Percentiles rank a stretch among this genome's conserved stretches.
Evolutionary conservation across 2,329 filamentous ascomycete genomes (phyloP).

Genomic region (Beauveria sp.): DNA sequence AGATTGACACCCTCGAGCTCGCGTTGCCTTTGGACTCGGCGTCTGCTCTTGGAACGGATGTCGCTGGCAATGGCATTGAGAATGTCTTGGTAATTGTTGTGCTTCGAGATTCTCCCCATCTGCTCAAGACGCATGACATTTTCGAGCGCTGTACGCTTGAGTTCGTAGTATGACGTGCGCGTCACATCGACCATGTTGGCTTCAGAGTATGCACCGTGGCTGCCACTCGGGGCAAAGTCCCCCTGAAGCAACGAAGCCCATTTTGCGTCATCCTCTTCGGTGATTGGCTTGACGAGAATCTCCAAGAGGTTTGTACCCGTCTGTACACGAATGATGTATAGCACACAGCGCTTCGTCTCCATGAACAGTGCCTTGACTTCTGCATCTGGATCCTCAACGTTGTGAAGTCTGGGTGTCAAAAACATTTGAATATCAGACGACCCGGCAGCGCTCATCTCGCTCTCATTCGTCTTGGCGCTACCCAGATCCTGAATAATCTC

Average conservation of each 20-base stretch:
- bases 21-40: conserved; percentile 82
- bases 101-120: conserved; percentile 75
- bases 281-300: conserved; percentile 86
- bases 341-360: conserved; percentile 93
- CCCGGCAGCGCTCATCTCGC: conserved; percentile 78
- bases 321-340: conserved; percentile 97
- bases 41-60: conserved; percentile 92
- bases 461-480: conserved; percentile 93
- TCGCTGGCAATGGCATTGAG: conserved; percentile 94
- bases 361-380: conserved; percentile 90
- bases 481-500: conserved; percentile 92
- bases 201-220: conserved; percentile 83
- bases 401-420: conserved; percentile 80
- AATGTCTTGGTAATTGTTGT: conserved; percentile 96
- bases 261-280: conserved; percentile 77
- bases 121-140: conserved; percentile 88
- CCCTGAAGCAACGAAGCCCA: conserved; percentile 78
- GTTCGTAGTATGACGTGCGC: conserved; percentile 78
- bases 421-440: conserved; percentile 87
- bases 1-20: conserved; percentile 79
- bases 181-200: conserved; percentile 83
- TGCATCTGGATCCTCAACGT: conserved; percentile 86
- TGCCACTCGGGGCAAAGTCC: conserved; percentile 62
- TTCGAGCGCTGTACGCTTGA: conserved; percentile 88
- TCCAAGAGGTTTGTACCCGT: conserved; percentile 88